Conservation (phyloP, 2,329 filamentous ascomycete genomes). For the Fusarium sarcochroum region DNA sequence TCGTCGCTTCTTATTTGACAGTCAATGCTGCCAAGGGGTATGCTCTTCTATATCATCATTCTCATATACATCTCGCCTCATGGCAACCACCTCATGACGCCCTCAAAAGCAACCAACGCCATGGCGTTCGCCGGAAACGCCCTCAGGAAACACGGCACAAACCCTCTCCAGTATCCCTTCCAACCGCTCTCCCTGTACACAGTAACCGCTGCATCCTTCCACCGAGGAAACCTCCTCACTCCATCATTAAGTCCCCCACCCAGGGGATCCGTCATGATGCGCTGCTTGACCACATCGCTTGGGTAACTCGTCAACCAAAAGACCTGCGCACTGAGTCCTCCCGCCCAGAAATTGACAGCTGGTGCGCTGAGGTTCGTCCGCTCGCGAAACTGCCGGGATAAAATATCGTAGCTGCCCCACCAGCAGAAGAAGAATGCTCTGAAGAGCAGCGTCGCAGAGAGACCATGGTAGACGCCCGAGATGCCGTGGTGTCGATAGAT, state of each 20-base stretch:
- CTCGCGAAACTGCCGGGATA: conserved; percentile 76
- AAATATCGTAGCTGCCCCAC: conserved; percentile 95
- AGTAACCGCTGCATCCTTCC: conserved; percentile 83
- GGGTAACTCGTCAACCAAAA: conserved; percentile 97
- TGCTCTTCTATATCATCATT: conserved; percentile 6
- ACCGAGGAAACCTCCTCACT: conserved; percentile 76
- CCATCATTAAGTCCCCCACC: conserved; percentile 78
- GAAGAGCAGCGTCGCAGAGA: conserved; percentile 88
- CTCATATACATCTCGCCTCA: conserved; percentile 42
- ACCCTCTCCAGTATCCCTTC: conserved; percentile 92
- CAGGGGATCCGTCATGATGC: conserved; percentile 95
- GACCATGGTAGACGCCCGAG: conserved; percentile 85
- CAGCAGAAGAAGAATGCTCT: conserved; percentile 96
- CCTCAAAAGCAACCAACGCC: conserved; percentile 94
- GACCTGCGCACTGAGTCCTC: conserved; percentile 90
- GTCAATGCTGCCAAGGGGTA: background rate
- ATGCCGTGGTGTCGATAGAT: conserved; percentile 81
- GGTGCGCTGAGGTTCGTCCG: conserved; percentile 81
- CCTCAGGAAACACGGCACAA: conserved; percentile 91
- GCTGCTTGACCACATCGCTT: conserved; percentile 93
- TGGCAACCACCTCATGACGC: conserved; percentile 80
- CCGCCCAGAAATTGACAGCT: conserved; percentile 96
- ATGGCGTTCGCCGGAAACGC: conserved; percentile 97
- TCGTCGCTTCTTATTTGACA: background rate
- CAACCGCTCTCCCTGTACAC: conserved; percentile 83